Percentiles rank a stretch among this genome's conserved stretches.
Evolutionary conservation across 306 rosid genomes (phyloP).

Genomic region (Pueraria montana): DNA sequence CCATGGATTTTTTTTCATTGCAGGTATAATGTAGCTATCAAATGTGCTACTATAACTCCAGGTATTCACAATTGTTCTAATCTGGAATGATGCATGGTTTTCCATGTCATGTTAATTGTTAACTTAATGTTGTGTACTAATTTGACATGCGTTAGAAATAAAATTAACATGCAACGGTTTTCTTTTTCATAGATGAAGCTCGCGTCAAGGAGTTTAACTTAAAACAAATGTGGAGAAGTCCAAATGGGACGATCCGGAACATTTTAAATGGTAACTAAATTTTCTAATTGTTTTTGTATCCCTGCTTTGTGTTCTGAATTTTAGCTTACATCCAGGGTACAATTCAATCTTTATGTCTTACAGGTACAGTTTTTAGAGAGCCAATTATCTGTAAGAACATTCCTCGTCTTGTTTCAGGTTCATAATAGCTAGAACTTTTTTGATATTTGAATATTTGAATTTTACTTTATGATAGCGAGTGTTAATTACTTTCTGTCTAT

Average conservation of each 20-base stretch:
- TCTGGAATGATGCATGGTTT: slow-evolving; percentile 1
- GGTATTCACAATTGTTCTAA: slow-evolving; percentile 59
- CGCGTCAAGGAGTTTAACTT: slow-evolving; percentile 88
- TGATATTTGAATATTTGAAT: slow-evolving; percentile 26
- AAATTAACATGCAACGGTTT: slow-evolving; percentile 47
- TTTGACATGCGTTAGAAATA: slow-evolving; percentile 26
- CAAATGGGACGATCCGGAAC: slow-evolving; percentile 97
- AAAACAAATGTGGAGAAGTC: slow-evolving; percentile 97
- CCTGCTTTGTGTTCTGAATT: slow-evolving; percentile 27
- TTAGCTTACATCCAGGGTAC: slow-evolving; percentile 22
- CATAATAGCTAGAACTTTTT: slow-evolving; percentile 18
- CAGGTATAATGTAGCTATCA: slow-evolving; percentile 98
- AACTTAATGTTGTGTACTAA: background rate
- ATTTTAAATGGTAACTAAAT: slow-evolving; percentile 82
- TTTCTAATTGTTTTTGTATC: slow-evolving; percentile 39
- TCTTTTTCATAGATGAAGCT: slow-evolving; percentile 73
- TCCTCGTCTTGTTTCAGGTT: slow-evolving; percentile 97
- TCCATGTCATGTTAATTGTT: slow-evolving; percentile 5
- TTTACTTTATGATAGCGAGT: slow-evolving; percentile 30
- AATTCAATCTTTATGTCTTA: slow-evolving; percentile 22
- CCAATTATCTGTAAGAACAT: slow-evolving; percentile 92
- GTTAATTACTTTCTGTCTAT: slow-evolving; percentile 29
- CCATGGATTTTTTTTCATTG: slow-evolving; percentile 1
- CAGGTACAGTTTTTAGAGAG: slow-evolving; percentile 98
- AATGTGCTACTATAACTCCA: slow-evolving; percentile 98